Conservation (phyloP, 163 green algal species). For the Chlorella variabilis region DNA sequence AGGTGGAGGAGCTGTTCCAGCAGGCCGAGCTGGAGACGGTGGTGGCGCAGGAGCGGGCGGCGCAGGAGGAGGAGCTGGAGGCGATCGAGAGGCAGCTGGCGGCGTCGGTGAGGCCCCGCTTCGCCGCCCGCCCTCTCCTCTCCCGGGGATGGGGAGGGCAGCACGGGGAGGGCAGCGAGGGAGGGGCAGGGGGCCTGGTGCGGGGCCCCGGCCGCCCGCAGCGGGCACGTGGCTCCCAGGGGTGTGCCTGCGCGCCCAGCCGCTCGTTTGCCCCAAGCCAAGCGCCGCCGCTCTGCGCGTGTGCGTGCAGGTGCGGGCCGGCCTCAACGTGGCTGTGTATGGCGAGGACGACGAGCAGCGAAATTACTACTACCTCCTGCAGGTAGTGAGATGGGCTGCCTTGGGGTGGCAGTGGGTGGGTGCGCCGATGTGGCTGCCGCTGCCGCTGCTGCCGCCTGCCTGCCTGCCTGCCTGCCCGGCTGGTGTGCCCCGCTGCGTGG, state of each 20-base stretch:
- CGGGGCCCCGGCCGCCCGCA: no score
- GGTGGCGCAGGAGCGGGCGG: background rate
- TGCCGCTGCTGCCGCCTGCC: no score
- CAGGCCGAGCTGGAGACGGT: background rate
- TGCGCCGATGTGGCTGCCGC: no score
- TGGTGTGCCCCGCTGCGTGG: no score
- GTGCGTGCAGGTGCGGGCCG: background rate
- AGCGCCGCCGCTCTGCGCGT: no score
- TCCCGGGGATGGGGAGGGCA: background rate
- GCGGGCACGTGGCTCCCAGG: no score
- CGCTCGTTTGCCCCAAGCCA: no score
- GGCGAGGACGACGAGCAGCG: background rate
- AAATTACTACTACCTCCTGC: slow-evolving; percentile 5
- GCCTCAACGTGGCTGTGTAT: slow-evolving; percentile 11
- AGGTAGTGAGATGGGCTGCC: background rate
- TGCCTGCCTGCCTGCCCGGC: no score
- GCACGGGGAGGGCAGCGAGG: no score
- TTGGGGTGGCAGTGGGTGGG: background rate
- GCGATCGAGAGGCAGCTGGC: slow-evolving; percentile 4
- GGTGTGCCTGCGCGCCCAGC: no score
- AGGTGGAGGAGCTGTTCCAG: background rate
- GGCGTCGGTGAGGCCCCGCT: background rate
- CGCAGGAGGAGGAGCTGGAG: background rate
- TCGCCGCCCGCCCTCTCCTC: no score
- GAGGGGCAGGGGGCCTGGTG: background rate